Percentiles rank a stretch among this genome's conserved stretches.
phyloP scores from a whole-genome alignment of 75 land plant species.

The Chamaecyparis obtusa region DNA sequence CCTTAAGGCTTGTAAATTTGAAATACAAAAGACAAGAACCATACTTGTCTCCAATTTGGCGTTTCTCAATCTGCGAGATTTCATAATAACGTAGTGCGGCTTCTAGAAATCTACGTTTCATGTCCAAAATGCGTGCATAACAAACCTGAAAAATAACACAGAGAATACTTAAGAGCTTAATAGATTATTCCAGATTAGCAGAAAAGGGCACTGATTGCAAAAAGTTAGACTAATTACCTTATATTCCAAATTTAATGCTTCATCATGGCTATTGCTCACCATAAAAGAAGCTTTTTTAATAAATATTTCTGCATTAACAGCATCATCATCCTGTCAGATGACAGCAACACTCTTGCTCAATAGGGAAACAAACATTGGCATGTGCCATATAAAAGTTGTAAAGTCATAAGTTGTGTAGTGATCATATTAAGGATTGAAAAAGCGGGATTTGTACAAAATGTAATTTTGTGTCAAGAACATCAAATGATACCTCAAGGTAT shows the following conservation, averaged over 20 bases:
- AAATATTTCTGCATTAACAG: slow-evolving; percentile 91
- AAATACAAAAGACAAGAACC: slow-evolving; percentile 12
- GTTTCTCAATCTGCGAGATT: slow-evolving; percentile 92
- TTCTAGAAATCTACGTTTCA: slow-evolving; percentile 96
- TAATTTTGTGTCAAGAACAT: background rate
- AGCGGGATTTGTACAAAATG: slow-evolving; percentile 3
- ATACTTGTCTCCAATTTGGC: slow-evolving; percentile 96
- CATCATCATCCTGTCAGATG: slow-evolving; percentile 90
- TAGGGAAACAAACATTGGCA: background rate
- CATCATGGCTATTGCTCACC: slow-evolving; percentile 90
- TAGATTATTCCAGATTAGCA: background rate
- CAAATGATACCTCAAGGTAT: slow-evolving; percentile 83
- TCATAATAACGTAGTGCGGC: slow-evolving; percentile 98
- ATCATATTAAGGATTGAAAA: background rate
- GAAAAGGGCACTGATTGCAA: background rate
- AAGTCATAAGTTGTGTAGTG: background rate
- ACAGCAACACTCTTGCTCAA: slow-evolving; percentile 2
- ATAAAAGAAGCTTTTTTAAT: slow-evolving; percentile 97
- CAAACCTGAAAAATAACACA: slow-evolving; percentile 65
- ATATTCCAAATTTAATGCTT: slow-evolving; percentile 90
- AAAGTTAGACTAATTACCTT: slow-evolving; percentile 51
- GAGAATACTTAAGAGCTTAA: background rate
- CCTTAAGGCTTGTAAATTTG: background rate
- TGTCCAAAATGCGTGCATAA: slow-evolving; percentile 94
- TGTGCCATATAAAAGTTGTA: background rate